Percentiles rank a stretch among this genome's conserved stretches.
These are phyloP conservation scores for Raddia guianensis DNA, from an alignment of 176 grass and related monocot genomes.

Conservation along the genomic window DNA sequence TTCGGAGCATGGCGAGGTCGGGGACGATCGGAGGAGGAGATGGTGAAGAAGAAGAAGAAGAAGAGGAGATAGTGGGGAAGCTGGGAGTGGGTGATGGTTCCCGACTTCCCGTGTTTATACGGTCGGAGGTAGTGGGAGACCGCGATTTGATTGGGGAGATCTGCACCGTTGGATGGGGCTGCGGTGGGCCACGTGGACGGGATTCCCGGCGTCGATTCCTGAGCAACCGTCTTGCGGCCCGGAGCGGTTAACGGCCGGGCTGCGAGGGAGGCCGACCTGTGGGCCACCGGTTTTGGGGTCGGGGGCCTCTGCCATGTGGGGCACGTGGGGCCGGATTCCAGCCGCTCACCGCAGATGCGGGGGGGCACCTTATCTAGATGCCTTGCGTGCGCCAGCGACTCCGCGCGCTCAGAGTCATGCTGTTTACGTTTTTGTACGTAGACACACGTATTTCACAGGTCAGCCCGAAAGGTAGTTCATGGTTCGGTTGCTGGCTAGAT, in stretches of 20 bases:
- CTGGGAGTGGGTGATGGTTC: constrained; percentile 42
- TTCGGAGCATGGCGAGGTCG: constrained; percentile 44
- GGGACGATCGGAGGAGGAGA: neutral
- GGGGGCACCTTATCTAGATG: constrained; percentile 37
- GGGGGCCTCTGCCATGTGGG: constrained; percentile 41
- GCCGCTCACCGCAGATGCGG: neutral
- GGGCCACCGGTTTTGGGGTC: constrained; percentile 31
- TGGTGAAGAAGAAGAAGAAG: constrained; percentile 20
- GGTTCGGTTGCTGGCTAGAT: too few species aligned
- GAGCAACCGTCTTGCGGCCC: constrained; percentile 36
- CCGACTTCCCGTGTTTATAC: constrained; percentile 50
- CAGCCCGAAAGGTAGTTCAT: too few species aligned
- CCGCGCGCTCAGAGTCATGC: constrained; percentile 17
- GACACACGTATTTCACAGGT: too few species aligned
- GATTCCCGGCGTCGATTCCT: neutral
- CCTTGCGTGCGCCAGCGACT: neutral
- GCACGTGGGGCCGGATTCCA: constrained; percentile 41
- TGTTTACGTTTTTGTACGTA: neutral
- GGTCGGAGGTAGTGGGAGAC: constrained; percentile 27
- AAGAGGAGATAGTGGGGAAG: constrained; percentile 17
- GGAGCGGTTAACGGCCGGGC: constrained; percentile 59
- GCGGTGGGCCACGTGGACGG: constrained; percentile 15
- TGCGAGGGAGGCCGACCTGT: constrained; percentile 34
- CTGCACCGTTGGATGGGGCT: constrained; percentile 37
- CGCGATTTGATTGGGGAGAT: constrained; percentile 66